Conservation (phyloP, 202 grass and related monocot species). For the Panicum virgatum region DNA sequence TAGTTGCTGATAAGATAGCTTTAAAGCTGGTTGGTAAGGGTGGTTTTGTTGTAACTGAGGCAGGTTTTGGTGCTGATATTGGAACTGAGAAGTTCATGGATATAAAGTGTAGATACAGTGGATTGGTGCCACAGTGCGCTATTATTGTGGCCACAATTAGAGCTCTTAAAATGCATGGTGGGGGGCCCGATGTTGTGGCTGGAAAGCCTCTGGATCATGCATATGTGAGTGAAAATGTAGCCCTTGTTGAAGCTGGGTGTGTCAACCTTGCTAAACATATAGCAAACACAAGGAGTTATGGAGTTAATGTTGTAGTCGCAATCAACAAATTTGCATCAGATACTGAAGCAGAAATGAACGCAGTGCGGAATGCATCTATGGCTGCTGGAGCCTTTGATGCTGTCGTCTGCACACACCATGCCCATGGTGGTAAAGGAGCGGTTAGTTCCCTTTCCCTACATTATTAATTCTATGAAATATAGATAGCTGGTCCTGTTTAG, state of each 20-base stretch:
- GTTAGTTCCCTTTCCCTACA: slow-evolving; percentile 53
- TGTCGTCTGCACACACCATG: slow-evolving; percentile 87
- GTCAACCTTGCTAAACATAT: slow-evolving; percentile 92
- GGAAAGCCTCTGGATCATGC: slow-evolving; percentile 90
- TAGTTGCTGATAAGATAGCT: slow-evolving; percentile 97
- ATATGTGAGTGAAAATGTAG: slow-evolving; percentile 81
- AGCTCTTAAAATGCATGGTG: slow-evolving; percentile 99
- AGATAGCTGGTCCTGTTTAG: neutral
- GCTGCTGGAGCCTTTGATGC: slow-evolving; percentile 90
- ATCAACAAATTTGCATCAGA: slow-evolving; percentile 96
- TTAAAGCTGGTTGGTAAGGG: slow-evolving; percentile 90
- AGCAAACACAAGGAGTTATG: slow-evolving; percentile 73
- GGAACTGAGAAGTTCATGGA: slow-evolving; percentile 99
- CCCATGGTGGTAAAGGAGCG: slow-evolving; percentile 95
- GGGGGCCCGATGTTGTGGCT: slow-evolving; percentile 87
- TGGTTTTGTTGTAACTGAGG: slow-evolving; percentile 97
- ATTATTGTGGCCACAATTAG: slow-evolving; percentile 95
- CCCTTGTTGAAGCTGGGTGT: slow-evolving; percentile 94
- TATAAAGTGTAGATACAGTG: slow-evolving; percentile 97
- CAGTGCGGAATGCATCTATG: slow-evolving; percentile 64
- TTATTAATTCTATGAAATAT: slow-evolving; percentile 4
- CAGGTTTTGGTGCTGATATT: slow-evolving; percentile 98
- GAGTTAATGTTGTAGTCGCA: slow-evolving; percentile 87
- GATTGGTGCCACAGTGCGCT: slow-evolving; percentile 89
- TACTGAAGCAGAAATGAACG: slow-evolving; percentile 86